Evolutionary conservation across 108 stramenopile genomes (phyloP), one percentile per base, ranked within the genome.

Genomic region (Aurantiochytrium sp.): DNA sequence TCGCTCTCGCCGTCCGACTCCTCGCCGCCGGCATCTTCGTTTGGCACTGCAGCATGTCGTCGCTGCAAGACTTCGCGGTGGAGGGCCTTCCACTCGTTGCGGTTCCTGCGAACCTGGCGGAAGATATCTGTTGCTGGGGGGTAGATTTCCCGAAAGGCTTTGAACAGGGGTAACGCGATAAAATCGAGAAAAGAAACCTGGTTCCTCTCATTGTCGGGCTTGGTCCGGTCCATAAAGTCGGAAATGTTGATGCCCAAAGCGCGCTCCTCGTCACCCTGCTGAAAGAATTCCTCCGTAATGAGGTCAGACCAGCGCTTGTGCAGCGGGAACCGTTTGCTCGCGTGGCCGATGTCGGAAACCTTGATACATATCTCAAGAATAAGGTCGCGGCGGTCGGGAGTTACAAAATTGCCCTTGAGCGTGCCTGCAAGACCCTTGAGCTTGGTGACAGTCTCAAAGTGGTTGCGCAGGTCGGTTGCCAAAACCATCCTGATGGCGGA

Each of bases 151-250:
- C 69, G 60, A 88, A 92, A 28, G 83, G 91, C 47, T 90, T 90
- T 35, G 53, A 60, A 47, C 18, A 87, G 58, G 16, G 90, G 90
- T 35, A 23, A 28, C 6, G 92, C 93, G 58, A 93, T 88, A 53
- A 93, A 92, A 55, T 93, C 91, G 51, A 93, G 47, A 72, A 93
- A 93, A 73, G 89, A 91, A 53, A 73, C 83, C 90, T 93, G 93
- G 49, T 89, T 92, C 72, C 90, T 88, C 25, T 91, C 88, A 42
- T 92, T 51, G 89, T 93, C 88, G 72, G 19, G 12, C 19, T 72
- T 60, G 14, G 5, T 28, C 58, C 90, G 72, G 83, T 91, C 91
- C 88, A 89, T 90, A 51, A 92, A 60, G 58, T 91, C 91, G 18
- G 91, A 88, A 3, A 90, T 35, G 19, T 57, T 25, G 25, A 93